A percentile compares a stretch with the other conserved stretches of the same genome.
Conservation (phyloP, 2,329 filamentous ascomycete species). For the Colletotrichum cuscutae region DNA sequence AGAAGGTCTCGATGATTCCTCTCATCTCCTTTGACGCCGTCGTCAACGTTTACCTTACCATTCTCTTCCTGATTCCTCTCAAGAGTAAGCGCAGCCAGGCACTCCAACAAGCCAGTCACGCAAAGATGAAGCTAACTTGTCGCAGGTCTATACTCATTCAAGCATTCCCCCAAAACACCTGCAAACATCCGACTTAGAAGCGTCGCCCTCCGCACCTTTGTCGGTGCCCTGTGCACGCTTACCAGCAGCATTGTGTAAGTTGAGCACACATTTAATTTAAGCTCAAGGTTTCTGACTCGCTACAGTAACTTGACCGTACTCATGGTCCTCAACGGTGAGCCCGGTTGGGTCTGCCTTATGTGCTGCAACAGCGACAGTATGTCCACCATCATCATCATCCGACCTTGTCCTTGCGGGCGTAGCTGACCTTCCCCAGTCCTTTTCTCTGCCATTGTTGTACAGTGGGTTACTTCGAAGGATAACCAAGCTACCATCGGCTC, state of each 20-base stretch:
- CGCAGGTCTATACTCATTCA: constrained; percentile 66
- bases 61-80: constrained; percentile 71
- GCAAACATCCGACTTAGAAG: constrained; percentile 57
- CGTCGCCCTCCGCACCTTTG: constrained; percentile 67
- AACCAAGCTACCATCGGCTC: constrained; percentile 44
- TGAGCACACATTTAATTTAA: constrained; percentile 3
- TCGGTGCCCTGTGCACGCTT: constrained; percentile 67
- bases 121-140: neutral
- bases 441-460: constrained; percentile 69
- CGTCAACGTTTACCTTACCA: constrained; percentile 71
- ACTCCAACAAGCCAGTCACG: neutral
- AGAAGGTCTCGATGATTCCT: constrained; percentile 67
- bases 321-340: constrained; percentile 68
- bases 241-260: constrained; percentile 66
- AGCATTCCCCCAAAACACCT: constrained; percentile 53
- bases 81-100: constrained; percentile 54
- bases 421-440: constrained; percentile 54
- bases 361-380: constrained; percentile 72
- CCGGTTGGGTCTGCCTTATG: constrained; percentile 73
- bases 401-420: neutral
- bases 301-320: constrained; percentile 67
- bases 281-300: constrained; percentile 5
- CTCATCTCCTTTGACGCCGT: constrained; percentile 70
- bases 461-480: constrained; percentile 66
- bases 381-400: constrained; percentile 37